These are phyloP conservation scores for Hansenula lynferdii DNA, from an alignment of 1,139 yeast genomes.

Conservation along the genomic window DNA sequence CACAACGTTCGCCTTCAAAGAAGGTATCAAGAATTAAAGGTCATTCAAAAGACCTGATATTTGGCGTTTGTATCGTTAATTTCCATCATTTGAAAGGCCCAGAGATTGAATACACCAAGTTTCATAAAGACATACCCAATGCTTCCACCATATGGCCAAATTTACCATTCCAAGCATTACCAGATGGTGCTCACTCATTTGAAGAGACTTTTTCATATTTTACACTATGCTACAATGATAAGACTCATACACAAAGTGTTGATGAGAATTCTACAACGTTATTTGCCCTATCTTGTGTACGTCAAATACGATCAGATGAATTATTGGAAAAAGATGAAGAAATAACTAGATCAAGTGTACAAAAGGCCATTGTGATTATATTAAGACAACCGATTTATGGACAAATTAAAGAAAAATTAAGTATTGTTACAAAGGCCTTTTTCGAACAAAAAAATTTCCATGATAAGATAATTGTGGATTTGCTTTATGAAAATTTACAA, in stretches of 20 bases:
- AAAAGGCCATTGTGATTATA: conserved; percentile 86
- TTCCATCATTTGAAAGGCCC: conserved; percentile 96
- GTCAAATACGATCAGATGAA: conserved; percentile 70
- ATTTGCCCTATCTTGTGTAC: conserved; percentile 91
- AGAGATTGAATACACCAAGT: conserved; percentile 89
- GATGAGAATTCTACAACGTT: conserved; percentile 50
- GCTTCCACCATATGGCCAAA: conserved; percentile 69
- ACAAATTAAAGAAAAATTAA: conserved; percentile 82
- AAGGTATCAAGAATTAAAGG: conserved; percentile 18
- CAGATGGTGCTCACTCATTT: conserved; percentile 91
- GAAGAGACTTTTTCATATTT: conserved; percentile 94
- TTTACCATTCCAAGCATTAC: conserved; percentile 89
- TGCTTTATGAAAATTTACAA: conserved; percentile 69
- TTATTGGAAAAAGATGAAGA: conserved; percentile 56
- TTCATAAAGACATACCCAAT: conserved; percentile 44
- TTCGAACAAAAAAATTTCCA: conserved; percentile 76
- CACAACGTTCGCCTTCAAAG: conserved; percentile 8
- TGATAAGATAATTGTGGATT: conserved; percentile 62
- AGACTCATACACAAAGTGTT: conserved; percentile 28
- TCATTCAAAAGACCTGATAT: conserved; percentile 37
- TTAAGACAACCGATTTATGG: conserved; percentile 83
- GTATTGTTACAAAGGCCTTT: conserved; percentile 84
- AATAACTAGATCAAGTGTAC: conserved; percentile 84
- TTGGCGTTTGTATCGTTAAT: conserved; percentile 87
- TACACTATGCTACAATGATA: conserved; percentile 73